These are phyloP conservation scores for Plasmodium gonderi DNA, from an alignment of 169 alveolate genomes.

Conservation along the genomic window DNA sequence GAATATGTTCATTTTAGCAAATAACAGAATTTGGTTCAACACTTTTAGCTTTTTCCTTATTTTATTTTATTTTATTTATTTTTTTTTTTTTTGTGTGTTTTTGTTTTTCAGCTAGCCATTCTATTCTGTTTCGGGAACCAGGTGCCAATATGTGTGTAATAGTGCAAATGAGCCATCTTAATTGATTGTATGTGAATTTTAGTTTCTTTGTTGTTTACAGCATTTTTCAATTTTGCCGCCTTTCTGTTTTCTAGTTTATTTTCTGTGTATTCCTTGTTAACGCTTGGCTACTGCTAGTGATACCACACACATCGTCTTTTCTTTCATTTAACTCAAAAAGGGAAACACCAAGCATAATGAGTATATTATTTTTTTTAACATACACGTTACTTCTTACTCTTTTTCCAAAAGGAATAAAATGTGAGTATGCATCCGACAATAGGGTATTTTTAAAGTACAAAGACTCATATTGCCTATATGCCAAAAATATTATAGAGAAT, in stretches of 20 bases:
- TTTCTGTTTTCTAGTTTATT: neutral
- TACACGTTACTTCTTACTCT: conserved; percentile 1
- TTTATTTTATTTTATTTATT: too few species aligned
- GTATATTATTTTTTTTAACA: conserved; percentile 3
- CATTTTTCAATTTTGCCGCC: neutral
- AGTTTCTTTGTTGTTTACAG: neutral
- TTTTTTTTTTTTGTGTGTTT: neutral
- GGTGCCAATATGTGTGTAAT: neutral
- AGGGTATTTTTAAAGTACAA: conserved; percentile 60
- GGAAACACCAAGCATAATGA: neutral
- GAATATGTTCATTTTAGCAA: neutral
- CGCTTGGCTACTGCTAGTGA: neutral
- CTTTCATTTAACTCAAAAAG: neutral
- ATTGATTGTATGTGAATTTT: neutral
- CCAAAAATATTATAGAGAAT: conserved; percentile 63
- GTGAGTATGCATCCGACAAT: conserved; percentile 10
- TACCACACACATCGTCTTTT: neutral
- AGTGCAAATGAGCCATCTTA: neutral
- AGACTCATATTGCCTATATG: conserved; percentile 55
- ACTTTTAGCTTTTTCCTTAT: neutral
- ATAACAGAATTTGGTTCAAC: neutral
- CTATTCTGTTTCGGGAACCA: neutral
- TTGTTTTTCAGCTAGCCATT: neutral
- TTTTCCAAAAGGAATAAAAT: neutral
- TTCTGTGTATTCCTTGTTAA: neutral